These are phyloP conservation scores for Annulohypoxylon stygium DNA, from an alignment of 495 filamentous ascomycete genomes.

Conservation along the genomic window DNA sequence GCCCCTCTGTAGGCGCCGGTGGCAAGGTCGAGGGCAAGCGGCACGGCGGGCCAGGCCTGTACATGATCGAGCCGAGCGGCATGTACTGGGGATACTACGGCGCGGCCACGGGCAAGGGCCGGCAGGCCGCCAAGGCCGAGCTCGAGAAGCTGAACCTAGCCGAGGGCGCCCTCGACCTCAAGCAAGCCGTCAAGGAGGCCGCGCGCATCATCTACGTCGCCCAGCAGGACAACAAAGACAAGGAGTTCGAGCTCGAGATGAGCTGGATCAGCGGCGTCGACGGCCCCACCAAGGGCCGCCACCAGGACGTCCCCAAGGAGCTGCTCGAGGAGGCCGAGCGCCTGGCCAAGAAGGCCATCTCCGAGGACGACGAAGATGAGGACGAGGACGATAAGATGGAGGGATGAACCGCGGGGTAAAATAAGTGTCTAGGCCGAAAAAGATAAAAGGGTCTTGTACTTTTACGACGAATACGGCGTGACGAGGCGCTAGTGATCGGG, in stretches of 20 bases:
- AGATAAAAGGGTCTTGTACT: constrained; percentile 24
- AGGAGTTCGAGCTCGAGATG: constrained; percentile 99
- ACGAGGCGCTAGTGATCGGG: constrained; percentile 30
- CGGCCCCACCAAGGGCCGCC: constrained; percentile 89
- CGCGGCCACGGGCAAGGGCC: constrained; percentile 94
- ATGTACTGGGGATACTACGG: constrained; percentile 99
- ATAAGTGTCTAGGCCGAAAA: not conserved
- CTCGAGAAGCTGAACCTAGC: constrained; percentile 96
- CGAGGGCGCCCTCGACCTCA: constrained; percentile 77
- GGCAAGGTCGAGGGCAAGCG: constrained; percentile 80
- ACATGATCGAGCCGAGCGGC: constrained; percentile 99
- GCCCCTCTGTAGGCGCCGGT: constrained; percentile 81
- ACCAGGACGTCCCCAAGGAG: constrained; percentile 91
- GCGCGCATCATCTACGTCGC: constrained; percentile 96
- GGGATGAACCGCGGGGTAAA: constrained; percentile 63
- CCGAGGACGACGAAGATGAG: constrained; percentile 81
- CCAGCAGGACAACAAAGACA: constrained; percentile 96
- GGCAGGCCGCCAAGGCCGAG: constrained; percentile 96
- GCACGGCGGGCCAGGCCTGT: constrained; percentile 89
- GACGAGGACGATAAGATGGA: constrained; percentile 78
- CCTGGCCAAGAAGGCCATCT: constrained; percentile 82
- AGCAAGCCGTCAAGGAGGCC: constrained; percentile 94
- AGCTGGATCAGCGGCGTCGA: constrained; percentile 89
- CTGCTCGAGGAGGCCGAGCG: constrained; percentile 91
- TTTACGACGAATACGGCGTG: constrained; percentile 25